Evolutionary conservation across 345 rosid species (phyloP).

Genomic region (Gossypioides kirkii): DNA sequence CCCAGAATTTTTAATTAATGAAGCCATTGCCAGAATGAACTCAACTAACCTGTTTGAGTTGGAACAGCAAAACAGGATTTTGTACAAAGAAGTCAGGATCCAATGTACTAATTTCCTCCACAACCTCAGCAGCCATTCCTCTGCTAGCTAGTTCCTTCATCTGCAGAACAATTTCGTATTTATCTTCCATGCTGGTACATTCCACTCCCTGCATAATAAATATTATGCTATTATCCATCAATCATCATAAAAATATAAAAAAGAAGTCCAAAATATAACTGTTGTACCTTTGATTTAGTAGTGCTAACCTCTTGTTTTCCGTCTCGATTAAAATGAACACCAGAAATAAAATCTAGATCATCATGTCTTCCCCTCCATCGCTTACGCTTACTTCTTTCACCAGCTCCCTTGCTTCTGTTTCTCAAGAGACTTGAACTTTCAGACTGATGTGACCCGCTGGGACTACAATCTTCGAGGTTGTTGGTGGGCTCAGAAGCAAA

Average conservation of each 20-base stretch:
- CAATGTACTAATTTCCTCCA: conserved; percentile 59
- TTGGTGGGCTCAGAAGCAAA: conserved; percentile 46
- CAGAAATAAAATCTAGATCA: conserved; percentile 42
- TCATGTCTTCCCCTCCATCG: conserved; percentile 86
- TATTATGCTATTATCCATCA: conserved; percentile 4
- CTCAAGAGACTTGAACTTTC: conserved; percentile 41
- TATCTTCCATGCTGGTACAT: conserved; percentile 35
- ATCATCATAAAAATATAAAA: conserved; percentile 3
- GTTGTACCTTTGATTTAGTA: conserved; percentile 28
- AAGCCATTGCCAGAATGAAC: conserved; percentile 1
- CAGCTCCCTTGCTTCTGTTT: conserved; percentile 42
- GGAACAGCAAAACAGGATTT: conserved; percentile 67
- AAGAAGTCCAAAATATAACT: conserved; percentile 30
- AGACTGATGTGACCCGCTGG: conserved; percentile 57
- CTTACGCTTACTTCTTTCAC: conserved; percentile 79
- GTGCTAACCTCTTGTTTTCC: conserved; percentile 33
- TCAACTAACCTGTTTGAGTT: conserved; percentile 73
- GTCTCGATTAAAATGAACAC: conserved; percentile 33
- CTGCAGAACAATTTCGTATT: conserved; percentile 62
- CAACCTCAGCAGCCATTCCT: conserved; percentile 89
- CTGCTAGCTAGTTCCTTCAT: conserved; percentile 74
- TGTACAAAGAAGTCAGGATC: conserved; percentile 69
- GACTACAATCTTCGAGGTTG: conserved; percentile 70
- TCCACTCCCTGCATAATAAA: conserved; percentile 33
- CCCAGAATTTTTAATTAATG: background rate